Percentiles rank a stretch among this genome's conserved stretches.
phyloP scores from a whole-genome alignment of 2,329 filamentous ascomycete species.

The Colletotrichum trifolii region DNA sequence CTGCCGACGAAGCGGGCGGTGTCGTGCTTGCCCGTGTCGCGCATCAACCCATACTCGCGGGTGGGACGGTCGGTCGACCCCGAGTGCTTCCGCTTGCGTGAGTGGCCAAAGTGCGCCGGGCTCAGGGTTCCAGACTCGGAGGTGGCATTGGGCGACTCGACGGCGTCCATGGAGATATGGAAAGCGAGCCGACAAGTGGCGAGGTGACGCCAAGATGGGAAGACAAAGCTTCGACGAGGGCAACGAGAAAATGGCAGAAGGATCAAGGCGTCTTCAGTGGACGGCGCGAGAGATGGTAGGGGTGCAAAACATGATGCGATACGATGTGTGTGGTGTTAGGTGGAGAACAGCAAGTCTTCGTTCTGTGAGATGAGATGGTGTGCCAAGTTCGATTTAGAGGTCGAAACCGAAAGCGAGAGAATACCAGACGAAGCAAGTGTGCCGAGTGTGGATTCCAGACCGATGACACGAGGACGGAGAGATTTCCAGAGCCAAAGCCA shows the following conservation, averaged over 20 bases:
- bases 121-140: conserved; percentile 41
- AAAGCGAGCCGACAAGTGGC: neutral
- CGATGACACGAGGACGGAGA: too few species aligned
- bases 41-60: conserved; percentile 57
- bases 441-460: too few species aligned
- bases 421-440: too few species aligned
- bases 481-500: too few species aligned
- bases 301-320: conserved; percentile 24
- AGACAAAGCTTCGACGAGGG: too few species aligned
- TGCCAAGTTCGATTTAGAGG: too few species aligned
- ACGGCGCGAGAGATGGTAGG: conserved; percentile 18
- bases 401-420: too few species aligned
- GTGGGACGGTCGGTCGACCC: conserved; percentile 41
- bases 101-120: conserved; percentile 38
- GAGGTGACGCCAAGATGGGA: neutral
- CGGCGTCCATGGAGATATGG: conserved; percentile 40
- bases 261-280: conserved; percentile 21
- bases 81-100: conserved; percentile 46
- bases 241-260: neutral
- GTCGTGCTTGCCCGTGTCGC: conserved; percentile 57
- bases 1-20: conserved; percentile 67
- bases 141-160: conserved; percentile 43
- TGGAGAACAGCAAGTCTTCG: too few species aligned
- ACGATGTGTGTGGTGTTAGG: too few species aligned
- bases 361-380: too few species aligned